Evolutionary conservation across 208 protist genomes (phyloP), one percentile per base, ranked within the genome.

Genomic region (Trypanosoma scelopori): DNA sequence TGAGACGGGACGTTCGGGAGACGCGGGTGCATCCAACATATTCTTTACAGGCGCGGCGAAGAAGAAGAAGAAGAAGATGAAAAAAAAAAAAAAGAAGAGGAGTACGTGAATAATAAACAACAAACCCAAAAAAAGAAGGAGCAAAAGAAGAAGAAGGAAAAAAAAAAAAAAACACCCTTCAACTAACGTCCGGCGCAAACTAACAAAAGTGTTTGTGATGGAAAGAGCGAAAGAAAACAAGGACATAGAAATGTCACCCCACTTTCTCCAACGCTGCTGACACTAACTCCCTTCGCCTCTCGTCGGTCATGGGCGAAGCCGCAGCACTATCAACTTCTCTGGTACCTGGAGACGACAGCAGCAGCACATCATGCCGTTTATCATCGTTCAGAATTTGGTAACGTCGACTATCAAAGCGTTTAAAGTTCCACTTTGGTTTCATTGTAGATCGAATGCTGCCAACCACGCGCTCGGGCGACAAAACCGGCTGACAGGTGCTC

Each of bases 391-490:
- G 37, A 50, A 69, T 48, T 46, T 69, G 62, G 69, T 71, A 76
- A 25, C 70, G 60, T 16, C 20, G 64, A 20, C 59, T 56, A 71
- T 86, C 80, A 61, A 86, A 86, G 27, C 67, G 70, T 48, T 69
- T 68, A 68, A 71, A 69, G 47, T 77, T 79, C 62, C 55, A 82
- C 47, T 48, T 58, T 15, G 85, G 85, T 30, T 55, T 66, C 85
- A 92, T 92, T 52, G 68, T 74, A 0, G 82, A 88, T 55, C 61
- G 69, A 12, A 87, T 58, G 32, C 63, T 75, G 1, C 53, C 71
- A 22, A 72, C 22, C 45, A 86, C 67, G 22, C 75, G 74, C 6
- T 65, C 49, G 6, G 43, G 7, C 1, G 78, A 76, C 12, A 87
- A 62, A 7, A 68, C 35, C 20, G 60, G 51, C 15, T 27, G 5